phyloP scores from a whole-genome alignment of 179 eudicot species.

The Beta macrorhiza region DNA sequence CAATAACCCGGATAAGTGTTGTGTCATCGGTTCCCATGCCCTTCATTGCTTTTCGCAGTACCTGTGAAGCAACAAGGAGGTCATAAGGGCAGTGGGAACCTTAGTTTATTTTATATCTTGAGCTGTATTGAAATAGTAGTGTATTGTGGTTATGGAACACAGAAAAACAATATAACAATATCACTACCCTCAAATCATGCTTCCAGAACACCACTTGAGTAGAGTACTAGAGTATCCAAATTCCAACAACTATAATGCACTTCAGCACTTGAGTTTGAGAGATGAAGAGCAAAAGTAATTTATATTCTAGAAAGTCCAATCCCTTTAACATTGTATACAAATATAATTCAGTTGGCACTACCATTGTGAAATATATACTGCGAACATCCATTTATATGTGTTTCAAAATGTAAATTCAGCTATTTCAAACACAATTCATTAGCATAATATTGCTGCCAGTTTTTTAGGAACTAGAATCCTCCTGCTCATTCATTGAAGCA shows the following conservation, averaged over 20 bases:
- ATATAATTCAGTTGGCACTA: not conserved
- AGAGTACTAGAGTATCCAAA: not conserved
- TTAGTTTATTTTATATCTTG: not conserved
- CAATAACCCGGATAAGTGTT: constrained; percentile 54
- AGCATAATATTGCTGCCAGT: no score
- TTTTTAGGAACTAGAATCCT: no score
- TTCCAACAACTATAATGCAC: not conserved
- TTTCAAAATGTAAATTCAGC: no score
- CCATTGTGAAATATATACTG: not conserved
- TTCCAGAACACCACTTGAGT: not conserved
- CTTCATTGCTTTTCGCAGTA: constrained; percentile 73
- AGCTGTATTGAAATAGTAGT: not conserved
- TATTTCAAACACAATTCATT: no score
- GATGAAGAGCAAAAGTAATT: not conserved
- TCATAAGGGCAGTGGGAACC: not conserved
- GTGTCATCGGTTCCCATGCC: constrained; percentile 79
- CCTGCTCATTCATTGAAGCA: no score
- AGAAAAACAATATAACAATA: not conserved
- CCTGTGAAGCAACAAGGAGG: constrained; percentile 35
- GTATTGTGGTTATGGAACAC: not conserved
- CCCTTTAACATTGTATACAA: no score
- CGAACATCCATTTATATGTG: no score
- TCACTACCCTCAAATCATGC: not conserved
- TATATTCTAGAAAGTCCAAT: not conserved
- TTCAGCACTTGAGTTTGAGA: not conserved